These are phyloP conservation scores for Raphidocelis subcapitata DNA, from an alignment of 139 green algal species.

Conservation along the genomic window DNA sequence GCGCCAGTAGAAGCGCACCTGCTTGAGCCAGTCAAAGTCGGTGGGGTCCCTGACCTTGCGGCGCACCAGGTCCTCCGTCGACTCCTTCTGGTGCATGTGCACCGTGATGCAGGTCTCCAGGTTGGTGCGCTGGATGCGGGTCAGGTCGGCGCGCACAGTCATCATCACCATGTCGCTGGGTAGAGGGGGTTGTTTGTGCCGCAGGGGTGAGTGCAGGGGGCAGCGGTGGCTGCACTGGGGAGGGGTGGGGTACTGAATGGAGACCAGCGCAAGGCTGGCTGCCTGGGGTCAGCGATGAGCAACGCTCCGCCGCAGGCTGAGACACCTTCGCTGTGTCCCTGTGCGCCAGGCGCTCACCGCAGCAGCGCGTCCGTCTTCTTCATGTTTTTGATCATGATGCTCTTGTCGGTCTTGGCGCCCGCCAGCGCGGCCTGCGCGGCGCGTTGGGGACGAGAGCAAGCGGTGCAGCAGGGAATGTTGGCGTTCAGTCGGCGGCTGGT, in stretches of 20 bases:
- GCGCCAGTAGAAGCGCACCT: slow-evolving; percentile 94
- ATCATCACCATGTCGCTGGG: slow-evolving; percentile 81
- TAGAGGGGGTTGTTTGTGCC: neutral
- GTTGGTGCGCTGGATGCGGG: slow-evolving; percentile 83
- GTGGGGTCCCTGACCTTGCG: slow-evolving; percentile 92
- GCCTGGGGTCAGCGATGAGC: no score
- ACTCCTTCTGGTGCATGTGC: slow-evolving; percentile 97
- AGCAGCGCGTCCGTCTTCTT: slow-evolving; percentile 66
- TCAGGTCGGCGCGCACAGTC: slow-evolving; percentile 80
- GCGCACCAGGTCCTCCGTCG: slow-evolving; percentile 86
- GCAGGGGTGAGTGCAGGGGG: no score
- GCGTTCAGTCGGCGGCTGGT: neutral
- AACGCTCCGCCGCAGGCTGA: no score
- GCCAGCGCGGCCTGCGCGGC: slow-evolving; percentile 37
- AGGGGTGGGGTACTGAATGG: no score
- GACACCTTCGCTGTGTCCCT: no score
- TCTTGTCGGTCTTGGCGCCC: slow-evolving; percentile 84
- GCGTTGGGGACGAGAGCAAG: no score
- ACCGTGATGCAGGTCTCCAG: slow-evolving; percentile 98
- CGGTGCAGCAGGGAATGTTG: no score
- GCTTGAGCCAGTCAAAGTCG: slow-evolving; percentile 98
- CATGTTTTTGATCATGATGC: slow-evolving; percentile 81
- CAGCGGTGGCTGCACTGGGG: no score
- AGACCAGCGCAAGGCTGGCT: no score
- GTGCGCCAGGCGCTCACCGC: neutral